Conservation (phyloP, 2,329 filamentous ascomycete species). For the Alternaria burnsii region DNA sequence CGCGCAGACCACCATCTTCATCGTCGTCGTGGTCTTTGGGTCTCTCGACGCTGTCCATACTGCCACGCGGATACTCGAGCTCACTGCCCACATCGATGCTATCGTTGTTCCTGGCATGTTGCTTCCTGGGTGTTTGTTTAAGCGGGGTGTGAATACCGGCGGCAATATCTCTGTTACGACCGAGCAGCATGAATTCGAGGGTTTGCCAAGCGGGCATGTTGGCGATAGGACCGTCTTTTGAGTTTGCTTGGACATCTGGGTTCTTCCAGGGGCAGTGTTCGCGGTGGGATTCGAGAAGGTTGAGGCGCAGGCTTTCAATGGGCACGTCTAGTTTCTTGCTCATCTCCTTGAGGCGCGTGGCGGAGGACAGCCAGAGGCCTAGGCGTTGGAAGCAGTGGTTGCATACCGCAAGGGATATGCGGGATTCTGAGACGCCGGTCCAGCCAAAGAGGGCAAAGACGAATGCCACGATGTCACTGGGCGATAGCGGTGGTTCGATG, state of each 20-base stretch:
- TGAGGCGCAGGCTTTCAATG: slow-evolving; percentile 43
- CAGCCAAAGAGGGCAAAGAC: slow-evolving; percentile 57
- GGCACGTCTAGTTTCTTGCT: slow-evolving; percentile 43
- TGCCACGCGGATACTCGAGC: slow-evolving; percentile 27
- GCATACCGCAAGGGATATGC: slow-evolving; percentile 80
- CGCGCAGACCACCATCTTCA: slow-evolving; percentile 30
- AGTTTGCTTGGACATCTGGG: slow-evolving; percentile 42
- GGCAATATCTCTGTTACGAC: slow-evolving; percentile 21
- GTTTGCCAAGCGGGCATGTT: slow-evolving; percentile 49
- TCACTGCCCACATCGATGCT: slow-evolving; percentile 40
- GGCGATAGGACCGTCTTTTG: slow-evolving; percentile 39
- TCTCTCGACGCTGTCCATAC: slow-evolving; percentile 29
- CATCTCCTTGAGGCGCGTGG: slow-evolving; percentile 44
- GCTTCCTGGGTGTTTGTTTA: slow-evolving; percentile 10
- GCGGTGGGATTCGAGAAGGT: slow-evolving; percentile 50
- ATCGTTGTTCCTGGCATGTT: slow-evolving; percentile 25
- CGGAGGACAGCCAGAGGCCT: slow-evolving; percentile 87
- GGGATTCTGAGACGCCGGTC: slow-evolving; percentile 64
- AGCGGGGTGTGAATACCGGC: not conserved
- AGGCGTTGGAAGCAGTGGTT: slow-evolving; percentile 86
- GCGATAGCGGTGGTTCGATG: slow-evolving; percentile 26
- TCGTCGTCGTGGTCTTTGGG: slow-evolving; percentile 19
- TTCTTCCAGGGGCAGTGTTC: slow-evolving; percentile 55
- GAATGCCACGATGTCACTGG: slow-evolving; percentile 39
- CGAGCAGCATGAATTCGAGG: slow-evolving; percentile 44